A percentile compares a stretch with the other conserved stretches of the same genome.
These are phyloP conservation scores for Hypoxylon rickii DNA, from an alignment of 495 filamentous ascomycete genomes.

Conservation along the genomic window DNA sequence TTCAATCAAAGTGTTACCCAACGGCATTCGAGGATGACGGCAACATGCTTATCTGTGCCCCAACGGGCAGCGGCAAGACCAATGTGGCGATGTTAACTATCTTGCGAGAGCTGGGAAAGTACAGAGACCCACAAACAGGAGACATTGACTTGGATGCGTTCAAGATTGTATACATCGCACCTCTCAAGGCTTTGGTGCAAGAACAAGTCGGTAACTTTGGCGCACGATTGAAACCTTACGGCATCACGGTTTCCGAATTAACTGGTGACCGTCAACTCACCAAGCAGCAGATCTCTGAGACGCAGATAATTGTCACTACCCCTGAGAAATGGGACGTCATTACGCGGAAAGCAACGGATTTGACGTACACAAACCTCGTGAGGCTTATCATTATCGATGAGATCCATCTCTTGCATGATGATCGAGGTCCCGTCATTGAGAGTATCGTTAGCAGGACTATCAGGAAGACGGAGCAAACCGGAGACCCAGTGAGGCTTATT, in stretches of 20 bases:
- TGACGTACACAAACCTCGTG: slow-evolving; percentile 95
- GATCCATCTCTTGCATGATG: slow-evolving; percentile 96
- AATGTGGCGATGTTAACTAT: slow-evolving; percentile 99
- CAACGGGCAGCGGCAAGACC: slow-evolving; percentile 96
- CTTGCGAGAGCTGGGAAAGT: slow-evolving; percentile 93
- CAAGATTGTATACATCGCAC: slow-evolving; percentile 95
- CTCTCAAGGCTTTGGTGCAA: slow-evolving; percentile 91
- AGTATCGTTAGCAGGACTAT: slow-evolving; percentile 96
- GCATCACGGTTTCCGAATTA: slow-evolving; percentile 88
- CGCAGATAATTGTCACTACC: slow-evolving; percentile 97
- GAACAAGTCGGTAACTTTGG: slow-evolving; percentile 98
- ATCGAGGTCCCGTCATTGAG: slow-evolving; percentile 94
- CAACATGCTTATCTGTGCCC: slow-evolving; percentile 96
- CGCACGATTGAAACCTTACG: slow-evolving; percentile 84
- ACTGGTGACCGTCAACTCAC: slow-evolving; percentile 98
- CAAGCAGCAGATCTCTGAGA: slow-evolving; percentile 97
- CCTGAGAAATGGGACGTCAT: slow-evolving; percentile 99
- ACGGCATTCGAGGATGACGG: slow-evolving; percentile 92
- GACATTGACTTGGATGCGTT: slow-evolving; percentile 94
- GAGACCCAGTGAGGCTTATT: slow-evolving; percentile 86
- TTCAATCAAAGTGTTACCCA: slow-evolving; percentile 91
- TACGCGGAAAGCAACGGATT: slow-evolving; percentile 94
- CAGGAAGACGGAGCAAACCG: slow-evolving; percentile 88
- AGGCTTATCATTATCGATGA: slow-evolving; percentile 96
- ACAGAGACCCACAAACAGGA: slow-evolving; percentile 82